These are phyloP conservation scores for Tuber magnatum DNA, from an alignment of 495 filamentous ascomycete genomes.

Conservation along the genomic window DNA sequence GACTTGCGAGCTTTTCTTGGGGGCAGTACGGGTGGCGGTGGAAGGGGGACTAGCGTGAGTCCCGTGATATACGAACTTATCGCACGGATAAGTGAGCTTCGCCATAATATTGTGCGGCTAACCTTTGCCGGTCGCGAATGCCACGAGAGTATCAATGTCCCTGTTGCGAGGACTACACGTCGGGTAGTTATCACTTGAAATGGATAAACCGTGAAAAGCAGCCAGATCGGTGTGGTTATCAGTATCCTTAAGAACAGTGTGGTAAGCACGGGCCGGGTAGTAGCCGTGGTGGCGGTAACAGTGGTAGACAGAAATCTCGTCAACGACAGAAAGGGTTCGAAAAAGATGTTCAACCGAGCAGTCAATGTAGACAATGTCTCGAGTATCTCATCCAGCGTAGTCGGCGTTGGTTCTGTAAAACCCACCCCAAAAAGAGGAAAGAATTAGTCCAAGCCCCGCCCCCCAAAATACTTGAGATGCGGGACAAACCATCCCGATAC, in stretches of 20 bases:
- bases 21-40: conserved; percentile 38
- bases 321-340: conserved; percentile 77
- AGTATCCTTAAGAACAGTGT: conserved; percentile 83
- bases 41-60: conserved; percentile 55
- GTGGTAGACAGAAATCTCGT: conserved; percentile 93
- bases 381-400: conserved; percentile 93
- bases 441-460: conserved; percentile 9
- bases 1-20: conserved; percentile 16
- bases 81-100: conserved; percentile 65
- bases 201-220: conserved; percentile 70
- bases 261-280: conserved; percentile 83
- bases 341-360: conserved; percentile 77
- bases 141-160: conserved; percentile 79
- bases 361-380: conserved; percentile 85
- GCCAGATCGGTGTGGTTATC: conserved; percentile 80
- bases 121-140: conserved; percentile 83
- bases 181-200: conserved; percentile 79
- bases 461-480: background rate
- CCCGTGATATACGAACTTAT: conserved; percentile 66
- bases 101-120: conserved; percentile 81
- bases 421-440: background rate
- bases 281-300: conserved; percentile 81
- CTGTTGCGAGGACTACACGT: conserved; percentile 67
- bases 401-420: conserved; percentile 27
- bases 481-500: conserved; percentile 46